Evolutionary conservation across 805 yeast genomes (phyloP).

Genomic region (Wickerhamomyces tratensis): DNA sequence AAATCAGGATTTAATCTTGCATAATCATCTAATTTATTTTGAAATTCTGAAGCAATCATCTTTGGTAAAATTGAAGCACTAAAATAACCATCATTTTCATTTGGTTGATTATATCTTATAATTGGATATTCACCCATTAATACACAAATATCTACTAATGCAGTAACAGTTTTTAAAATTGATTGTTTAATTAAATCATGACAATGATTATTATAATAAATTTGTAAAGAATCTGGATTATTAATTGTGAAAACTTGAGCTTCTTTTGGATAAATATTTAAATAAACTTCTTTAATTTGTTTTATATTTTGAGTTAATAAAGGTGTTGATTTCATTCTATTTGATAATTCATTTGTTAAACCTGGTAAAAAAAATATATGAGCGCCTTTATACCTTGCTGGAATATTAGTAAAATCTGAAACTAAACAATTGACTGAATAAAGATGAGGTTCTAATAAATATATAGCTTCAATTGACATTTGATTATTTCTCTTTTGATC

Average conservation of each 20-base stretch:
- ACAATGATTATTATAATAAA: constrained; percentile 61
- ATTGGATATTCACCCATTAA: constrained; percentile 84
- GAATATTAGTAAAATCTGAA: constrained; percentile 58
- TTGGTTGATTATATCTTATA: constrained; percentile 60
- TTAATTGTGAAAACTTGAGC: constrained; percentile 63
- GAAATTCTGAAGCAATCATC: constrained; percentile 65
- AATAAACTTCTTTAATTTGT: constrained; percentile 30
- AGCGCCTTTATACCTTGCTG: constrained; percentile 67
- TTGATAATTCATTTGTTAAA: constrained; percentile 22
- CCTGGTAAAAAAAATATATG: constrained; percentile 69
- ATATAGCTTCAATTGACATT: constrained; percentile 66
- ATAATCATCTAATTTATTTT: constrained; percentile 62
- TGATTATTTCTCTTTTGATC: constrained; percentile 54
- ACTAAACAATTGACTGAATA: constrained; percentile 68
- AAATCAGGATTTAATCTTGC: constrained; percentile 60
- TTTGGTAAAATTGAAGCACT: constrained; percentile 54
- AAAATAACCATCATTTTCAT: constrained; percentile 34
- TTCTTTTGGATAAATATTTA: constrained; percentile 60
- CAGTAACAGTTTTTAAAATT: constrained; percentile 46
- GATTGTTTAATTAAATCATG: constrained; percentile 49
- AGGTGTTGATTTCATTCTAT: constrained; percentile 18
- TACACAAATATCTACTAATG: constrained; percentile 65
- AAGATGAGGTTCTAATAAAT: constrained; percentile 60
- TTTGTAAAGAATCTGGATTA: constrained; percentile 51
- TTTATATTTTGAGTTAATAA: constrained; percentile 19